Conservation (phyloP, 257 asterid species). For the Solanum pinnatisectum region DNA sequence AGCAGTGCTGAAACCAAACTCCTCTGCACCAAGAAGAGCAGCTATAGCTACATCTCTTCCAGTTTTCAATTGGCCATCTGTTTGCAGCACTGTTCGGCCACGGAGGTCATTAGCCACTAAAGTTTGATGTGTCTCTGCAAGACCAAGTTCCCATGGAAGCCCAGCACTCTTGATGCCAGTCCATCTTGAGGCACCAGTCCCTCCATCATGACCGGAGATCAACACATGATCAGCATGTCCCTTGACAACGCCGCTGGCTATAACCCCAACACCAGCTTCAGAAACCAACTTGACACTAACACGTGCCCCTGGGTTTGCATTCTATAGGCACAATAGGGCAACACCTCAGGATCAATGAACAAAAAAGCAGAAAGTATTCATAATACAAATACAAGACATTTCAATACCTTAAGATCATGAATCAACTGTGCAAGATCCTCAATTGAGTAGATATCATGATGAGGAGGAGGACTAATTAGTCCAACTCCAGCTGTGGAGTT, state of each 20-base stretch:
- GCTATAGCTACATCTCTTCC: constrained; percentile 98
- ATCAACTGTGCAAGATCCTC: constrained; percentile 99
- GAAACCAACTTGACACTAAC: constrained; percentile 96
- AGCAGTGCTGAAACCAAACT: constrained; percentile 98
- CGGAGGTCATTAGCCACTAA: constrained; percentile 98
- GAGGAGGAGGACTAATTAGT: constrained; percentile 97
- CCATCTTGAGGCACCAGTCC: constrained; percentile 99
- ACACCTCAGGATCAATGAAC: background rate
- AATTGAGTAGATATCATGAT: constrained; percentile 95
- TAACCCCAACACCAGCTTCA: constrained; percentile 99
- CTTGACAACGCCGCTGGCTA: constrained; percentile 96
- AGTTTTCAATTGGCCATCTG: constrained; percentile 96
- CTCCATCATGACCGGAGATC: constrained; percentile 99
- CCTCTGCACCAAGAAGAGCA: constrained; percentile 99
- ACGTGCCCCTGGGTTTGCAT: constrained; percentile 95
- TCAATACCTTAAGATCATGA: constrained; percentile 83
- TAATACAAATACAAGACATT: background rate
- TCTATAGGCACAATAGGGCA: constrained; percentile 28
- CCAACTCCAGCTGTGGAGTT: constrained; percentile 99
- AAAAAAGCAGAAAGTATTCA: background rate
- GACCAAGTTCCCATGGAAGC: constrained; percentile 99
- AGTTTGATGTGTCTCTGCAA: constrained; percentile 98
- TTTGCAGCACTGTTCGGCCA: constrained; percentile 87
- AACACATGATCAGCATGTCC: constrained; percentile 97
- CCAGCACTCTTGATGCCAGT: constrained; percentile 99